phyloP scores from a whole-genome alignment of 2,329 filamentous ascomycete genomes.

The Paracorniculantispora psalliotae region DNA sequence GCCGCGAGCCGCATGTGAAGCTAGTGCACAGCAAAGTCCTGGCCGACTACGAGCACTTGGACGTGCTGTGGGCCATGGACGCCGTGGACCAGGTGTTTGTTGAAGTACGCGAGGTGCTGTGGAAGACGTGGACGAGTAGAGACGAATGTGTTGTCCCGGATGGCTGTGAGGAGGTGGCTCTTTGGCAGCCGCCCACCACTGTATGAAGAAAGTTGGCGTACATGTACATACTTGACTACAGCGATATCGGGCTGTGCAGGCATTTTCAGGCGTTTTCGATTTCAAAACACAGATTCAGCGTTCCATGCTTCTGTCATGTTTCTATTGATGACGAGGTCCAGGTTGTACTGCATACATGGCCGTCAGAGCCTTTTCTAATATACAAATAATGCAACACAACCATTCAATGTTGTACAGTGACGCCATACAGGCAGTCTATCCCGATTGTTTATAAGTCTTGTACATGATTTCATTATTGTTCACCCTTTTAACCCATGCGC shows the following conservation, averaged over 20 bases:
- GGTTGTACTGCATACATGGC: not conserved
- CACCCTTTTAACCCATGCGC: conserved; percentile 52
- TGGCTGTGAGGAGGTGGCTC: conserved; percentile 52
- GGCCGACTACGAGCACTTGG: conserved; percentile 85
- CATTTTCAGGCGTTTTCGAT: not conserved
- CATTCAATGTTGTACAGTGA: conserved; percentile 1
- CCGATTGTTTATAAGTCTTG: not conserved
- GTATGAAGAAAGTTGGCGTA: not conserved
- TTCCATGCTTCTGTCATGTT: not conserved
- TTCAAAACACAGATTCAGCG: not conserved
- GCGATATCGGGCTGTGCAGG: not conserved
- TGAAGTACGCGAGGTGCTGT: conserved; percentile 76
- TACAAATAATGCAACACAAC: not conserved
- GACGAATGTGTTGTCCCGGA: conserved; percentile 57
- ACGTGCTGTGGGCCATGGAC: conserved; percentile 94
- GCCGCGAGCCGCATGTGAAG: conserved; percentile 73
- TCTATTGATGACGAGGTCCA: not conserved
- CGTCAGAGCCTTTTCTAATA: not conserved
- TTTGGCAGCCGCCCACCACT: conserved; percentile 29
- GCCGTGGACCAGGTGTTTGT: conserved; percentile 74
- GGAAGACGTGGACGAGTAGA: conserved; percentile 63
- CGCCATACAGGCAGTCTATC: not conserved
- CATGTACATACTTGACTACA: not conserved
- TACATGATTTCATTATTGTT: not conserved
- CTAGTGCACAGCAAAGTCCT: conserved; percentile 81